A percentile compares a stretch with the other conserved stretches of the same genome.
Conservation (phyloP, 2,329 filamentous ascomycete species). For the Colletotrichum destructivum region DNA sequence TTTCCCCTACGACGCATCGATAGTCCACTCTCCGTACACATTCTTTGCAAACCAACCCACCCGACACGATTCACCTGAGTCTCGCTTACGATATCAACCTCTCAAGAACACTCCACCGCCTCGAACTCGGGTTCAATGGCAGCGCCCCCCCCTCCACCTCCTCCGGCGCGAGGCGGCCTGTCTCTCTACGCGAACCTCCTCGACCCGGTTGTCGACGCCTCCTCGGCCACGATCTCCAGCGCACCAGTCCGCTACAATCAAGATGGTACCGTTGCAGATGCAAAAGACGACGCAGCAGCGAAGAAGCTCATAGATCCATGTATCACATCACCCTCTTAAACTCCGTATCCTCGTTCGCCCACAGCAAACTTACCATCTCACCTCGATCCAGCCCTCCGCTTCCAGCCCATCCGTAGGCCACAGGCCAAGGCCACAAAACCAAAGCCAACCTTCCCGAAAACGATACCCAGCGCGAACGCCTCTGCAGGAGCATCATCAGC, state of each 20-base stretch:
- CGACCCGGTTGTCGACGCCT: constrained; percentile 65
- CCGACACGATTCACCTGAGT: neutral
- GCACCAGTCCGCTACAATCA: constrained; percentile 81
- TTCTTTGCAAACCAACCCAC: neutral
- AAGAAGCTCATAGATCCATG: constrained; percentile 72
- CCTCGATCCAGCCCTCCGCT: constrained; percentile 74
- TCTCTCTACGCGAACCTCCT: constrained; percentile 91
- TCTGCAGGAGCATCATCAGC: constrained; percentile 50
- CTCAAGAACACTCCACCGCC: neutral
- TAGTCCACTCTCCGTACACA: neutral
- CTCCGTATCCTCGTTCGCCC: constrained; percentile 48
- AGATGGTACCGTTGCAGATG: constrained; percentile 61
- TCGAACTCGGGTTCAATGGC: constrained; percentile 45
- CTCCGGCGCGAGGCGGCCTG: constrained; percentile 65
- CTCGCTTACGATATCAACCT: neutral
- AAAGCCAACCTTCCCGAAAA: constrained; percentile 73
- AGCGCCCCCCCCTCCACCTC: constrained; percentile 54
- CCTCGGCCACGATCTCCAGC: constrained; percentile 79
- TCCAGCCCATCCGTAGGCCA: constrained; percentile 88
- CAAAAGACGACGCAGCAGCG: constrained; percentile 62
- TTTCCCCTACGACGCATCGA: constrained; percentile 11
- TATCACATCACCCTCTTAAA: constrained; percentile 39
- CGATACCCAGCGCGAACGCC: constrained; percentile 51
- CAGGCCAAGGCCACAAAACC: constrained; percentile 71
- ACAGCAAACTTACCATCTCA: constrained; percentile 4